A percentile compares a stretch with the other conserved stretches of the same genome.
phyloP scores from a whole-genome alignment of 495 filamentous ascomycete species.

The Xylaria flabelliformis region DNA sequence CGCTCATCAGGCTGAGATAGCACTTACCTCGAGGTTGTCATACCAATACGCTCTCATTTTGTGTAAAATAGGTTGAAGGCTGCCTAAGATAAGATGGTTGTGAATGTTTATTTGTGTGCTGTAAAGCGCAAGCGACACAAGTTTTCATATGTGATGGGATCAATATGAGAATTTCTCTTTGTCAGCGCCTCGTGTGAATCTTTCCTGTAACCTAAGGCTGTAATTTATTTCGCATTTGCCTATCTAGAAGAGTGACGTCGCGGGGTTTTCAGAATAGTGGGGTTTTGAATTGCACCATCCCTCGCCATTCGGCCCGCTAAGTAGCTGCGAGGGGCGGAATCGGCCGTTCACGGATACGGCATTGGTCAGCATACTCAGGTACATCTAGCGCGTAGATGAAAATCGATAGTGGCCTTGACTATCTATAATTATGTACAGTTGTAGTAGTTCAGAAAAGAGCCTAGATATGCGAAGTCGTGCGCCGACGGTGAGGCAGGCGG shows the following conservation, averaged over 20 bases:
- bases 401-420: neutral
- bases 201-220: neutral
- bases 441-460: neutral
- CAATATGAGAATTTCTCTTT: neutral
- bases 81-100: neutral
- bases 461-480: neutral
- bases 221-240: neutral
- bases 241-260: constrained; percentile 26
- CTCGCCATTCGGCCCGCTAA: neutral
- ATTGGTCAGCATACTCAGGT: constrained; percentile 15
- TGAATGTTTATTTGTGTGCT: neutral
- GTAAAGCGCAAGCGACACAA: neutral
- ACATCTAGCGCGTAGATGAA: neutral
- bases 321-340: neutral
- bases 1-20: constrained; percentile 1
- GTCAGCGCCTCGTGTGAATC: neutral
- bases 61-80: neutral
- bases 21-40: constrained; percentile 76
- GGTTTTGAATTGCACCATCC: constrained; percentile 22
- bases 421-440: neutral
- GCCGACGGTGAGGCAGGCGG: neutral
- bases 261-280: constrained; percentile 29
- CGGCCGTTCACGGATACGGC: neutral
- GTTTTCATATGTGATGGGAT: neutral
- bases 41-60: constrained; percentile 85